Evolutionary conservation across 768 basidiomycete genomes (phyloP).

Genomic region (Leccinum obscurum): DNA sequence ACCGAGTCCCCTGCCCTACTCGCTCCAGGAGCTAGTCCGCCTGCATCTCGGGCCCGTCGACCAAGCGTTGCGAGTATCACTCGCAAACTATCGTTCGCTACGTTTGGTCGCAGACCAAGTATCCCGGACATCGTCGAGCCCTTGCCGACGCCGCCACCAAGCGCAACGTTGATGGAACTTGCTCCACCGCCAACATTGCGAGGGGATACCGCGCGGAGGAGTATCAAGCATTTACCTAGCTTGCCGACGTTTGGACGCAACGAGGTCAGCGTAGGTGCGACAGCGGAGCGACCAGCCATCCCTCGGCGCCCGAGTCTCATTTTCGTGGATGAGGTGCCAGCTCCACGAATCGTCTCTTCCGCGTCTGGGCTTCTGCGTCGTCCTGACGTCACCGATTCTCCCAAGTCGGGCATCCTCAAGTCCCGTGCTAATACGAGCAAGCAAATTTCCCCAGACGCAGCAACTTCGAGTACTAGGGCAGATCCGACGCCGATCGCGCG

Average conservation of each 20-base stretch:
- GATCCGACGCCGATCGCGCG: constrained; percentile 1
- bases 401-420: constrained; percentile 20
- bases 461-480: background rate
- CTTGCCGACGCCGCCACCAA: constrained; percentile 20
- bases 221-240: constrained; percentile 28
- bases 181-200: constrained; percentile 20
- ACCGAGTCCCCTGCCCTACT: constrained; percentile 18
- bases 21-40: constrained; percentile 10
- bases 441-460: constrained; percentile 4
- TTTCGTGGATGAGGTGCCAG: background rate
- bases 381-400: constrained; percentile 6
- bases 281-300: background rate
- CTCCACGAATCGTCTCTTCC: background rate
- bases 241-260: constrained; percentile 18
- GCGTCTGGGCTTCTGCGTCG: constrained; percentile 5
- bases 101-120: constrained; percentile 28
- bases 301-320: constrained; percentile 19
- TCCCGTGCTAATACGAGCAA: constrained; percentile 8
- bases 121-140: constrained; percentile 22
- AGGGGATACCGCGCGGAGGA: constrained; percentile 6
- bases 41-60: constrained; percentile 13
- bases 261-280: background rate
- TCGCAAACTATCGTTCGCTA: constrained; percentile 33
- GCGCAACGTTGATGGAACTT: constrained; percentile 13
- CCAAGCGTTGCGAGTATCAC: constrained; percentile 34